phyloP scores from a whole-genome alignment of 2,329 filamentous ascomycete genomes.

The Alternaria conjuncta region DNA sequence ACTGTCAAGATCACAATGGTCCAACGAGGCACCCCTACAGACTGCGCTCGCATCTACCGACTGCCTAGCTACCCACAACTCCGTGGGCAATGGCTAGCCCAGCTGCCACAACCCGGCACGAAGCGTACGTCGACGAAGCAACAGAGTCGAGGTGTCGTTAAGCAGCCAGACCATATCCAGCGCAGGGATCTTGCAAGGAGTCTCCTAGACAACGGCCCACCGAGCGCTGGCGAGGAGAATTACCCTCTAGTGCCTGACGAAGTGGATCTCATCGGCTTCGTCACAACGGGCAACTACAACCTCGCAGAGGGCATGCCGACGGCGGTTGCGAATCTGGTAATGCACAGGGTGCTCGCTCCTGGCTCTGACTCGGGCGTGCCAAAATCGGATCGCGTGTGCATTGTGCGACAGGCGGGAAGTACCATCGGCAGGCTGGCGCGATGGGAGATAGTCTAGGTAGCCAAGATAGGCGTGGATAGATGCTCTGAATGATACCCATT shows the following conservation, averaged over 20 bases:
- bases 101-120: conserved; percentile 51
- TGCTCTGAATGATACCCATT: background rate
- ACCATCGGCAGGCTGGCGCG: conserved; percentile 76
- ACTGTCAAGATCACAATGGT: conserved; percentile 72
- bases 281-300: conserved; percentile 85
- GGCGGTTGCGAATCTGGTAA: conserved; percentile 74
- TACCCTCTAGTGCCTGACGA: conserved; percentile 75
- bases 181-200: conserved; percentile 33
- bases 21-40: conserved; percentile 71
- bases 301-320: conserved; percentile 76
- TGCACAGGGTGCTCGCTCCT: conserved; percentile 62
- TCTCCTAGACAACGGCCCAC: conserved; percentile 24
- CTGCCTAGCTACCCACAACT: conserved; percentile 69
- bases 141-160: conserved; percentile 4
- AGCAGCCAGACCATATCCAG: conserved; percentile 29
- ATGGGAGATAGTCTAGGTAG: conserved; percentile 70
- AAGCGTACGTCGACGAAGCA: conserved; percentile 20
- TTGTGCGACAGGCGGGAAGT: conserved; percentile 83
- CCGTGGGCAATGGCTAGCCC: conserved; percentile 74
- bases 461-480: background rate
- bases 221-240: conserved; percentile 40
- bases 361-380: conserved; percentile 36
- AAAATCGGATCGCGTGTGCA: conserved; percentile 64
- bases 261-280: conserved; percentile 83
- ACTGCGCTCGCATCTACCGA: conserved; percentile 84